These are phyloP conservation scores for Aspergillus hiratsukae DNA, from an alignment of 2,329 filamentous ascomycete species.

Conservation along the genomic window DNA sequence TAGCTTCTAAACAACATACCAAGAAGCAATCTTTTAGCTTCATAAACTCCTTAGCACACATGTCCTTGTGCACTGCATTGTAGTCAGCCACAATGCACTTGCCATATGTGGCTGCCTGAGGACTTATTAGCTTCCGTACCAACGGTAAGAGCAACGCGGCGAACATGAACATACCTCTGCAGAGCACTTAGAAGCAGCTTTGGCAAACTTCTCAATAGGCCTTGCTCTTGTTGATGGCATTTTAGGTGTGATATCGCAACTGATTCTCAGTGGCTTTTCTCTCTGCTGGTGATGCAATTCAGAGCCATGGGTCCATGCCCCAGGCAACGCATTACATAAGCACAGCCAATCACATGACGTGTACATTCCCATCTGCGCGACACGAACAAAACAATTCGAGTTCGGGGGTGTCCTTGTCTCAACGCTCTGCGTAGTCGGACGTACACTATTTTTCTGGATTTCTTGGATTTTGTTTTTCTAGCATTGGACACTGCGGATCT, in stretches of 20 bases:
- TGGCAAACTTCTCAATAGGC: slow-evolving; percentile 66
- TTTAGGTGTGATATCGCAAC: slow-evolving; percentile 10
- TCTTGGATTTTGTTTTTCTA: background rate
- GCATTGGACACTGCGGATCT: slow-evolving; percentile 4
- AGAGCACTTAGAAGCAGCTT: slow-evolving; percentile 62
- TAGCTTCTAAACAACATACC: slow-evolving; percentile 47
- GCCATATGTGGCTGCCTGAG: slow-evolving; percentile 76
- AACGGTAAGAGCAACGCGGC: background rate
- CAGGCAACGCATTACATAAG: slow-evolving; percentile 14
- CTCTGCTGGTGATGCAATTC: background rate
- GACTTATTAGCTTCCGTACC: slow-evolving; percentile 11
- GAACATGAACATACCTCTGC: slow-evolving; percentile 50
- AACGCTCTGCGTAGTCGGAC: background rate
- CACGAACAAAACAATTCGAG: slow-evolving; percentile 14
- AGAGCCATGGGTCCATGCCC: background rate
- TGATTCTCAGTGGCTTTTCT: background rate
- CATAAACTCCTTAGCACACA: slow-evolving; percentile 81
- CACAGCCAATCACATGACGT: slow-evolving; percentile 6
- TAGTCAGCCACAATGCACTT: slow-evolving; percentile 90
- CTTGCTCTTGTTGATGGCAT: slow-evolving; percentile 49
- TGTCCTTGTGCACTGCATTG: slow-evolving; percentile 83
- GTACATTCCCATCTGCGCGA: slow-evolving; percentile 15
- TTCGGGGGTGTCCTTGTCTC: slow-evolving; percentile 2
- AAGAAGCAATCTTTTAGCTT: slow-evolving; percentile 81
- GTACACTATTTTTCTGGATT: background rate